phyloP scores from a whole-genome alignment of 2,329 filamentous ascomycete species.

The Cladosporium sp. region DNA sequence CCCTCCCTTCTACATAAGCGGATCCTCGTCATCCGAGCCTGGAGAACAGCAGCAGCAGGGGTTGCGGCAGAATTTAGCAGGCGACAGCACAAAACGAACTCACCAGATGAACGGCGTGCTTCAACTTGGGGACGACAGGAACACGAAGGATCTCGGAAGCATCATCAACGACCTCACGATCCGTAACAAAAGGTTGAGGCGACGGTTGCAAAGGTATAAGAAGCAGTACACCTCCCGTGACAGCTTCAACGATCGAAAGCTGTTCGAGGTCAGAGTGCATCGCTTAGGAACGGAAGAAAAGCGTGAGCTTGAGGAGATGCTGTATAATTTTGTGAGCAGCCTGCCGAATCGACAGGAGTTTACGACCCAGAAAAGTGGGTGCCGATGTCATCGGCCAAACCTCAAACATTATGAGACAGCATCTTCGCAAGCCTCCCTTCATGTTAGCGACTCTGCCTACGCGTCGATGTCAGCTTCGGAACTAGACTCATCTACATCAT shows the following conservation, averaged over 20 bases:
- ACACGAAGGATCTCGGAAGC: constrained; percentile 69
- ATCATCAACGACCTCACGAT: constrained; percentile 84
- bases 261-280: constrained; percentile 80
- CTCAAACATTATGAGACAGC: constrained; percentile 54
- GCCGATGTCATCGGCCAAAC: constrained; percentile 38
- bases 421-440: constrained; percentile 52
- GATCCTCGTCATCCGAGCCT: constrained; percentile 38
- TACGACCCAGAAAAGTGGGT: constrained; percentile 21
- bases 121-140: constrained; percentile 45
- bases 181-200: constrained; percentile 74
- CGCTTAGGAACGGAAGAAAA: constrained; percentile 68
- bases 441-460: constrained; percentile 52
- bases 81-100: constrained; percentile 4
- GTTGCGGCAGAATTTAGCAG: constrained; percentile 9
- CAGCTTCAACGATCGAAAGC: constrained; percentile 63
- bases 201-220: constrained; percentile 67
- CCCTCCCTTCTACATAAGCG: constrained; percentile 38
- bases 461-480: constrained; percentile 56
- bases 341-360: constrained; percentile 49
- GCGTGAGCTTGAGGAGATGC: constrained; percentile 67
- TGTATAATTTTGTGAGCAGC: constrained; percentile 65
- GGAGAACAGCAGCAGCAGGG: constrained; percentile 21
- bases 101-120: constrained; percentile 16
- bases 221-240: constrained; percentile 59
- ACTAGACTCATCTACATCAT: constrained; percentile 38